Evolutionary conservation across 768 basidiomycete genomes (phyloP).

Genomic region (Lentinula boryana): DNA sequence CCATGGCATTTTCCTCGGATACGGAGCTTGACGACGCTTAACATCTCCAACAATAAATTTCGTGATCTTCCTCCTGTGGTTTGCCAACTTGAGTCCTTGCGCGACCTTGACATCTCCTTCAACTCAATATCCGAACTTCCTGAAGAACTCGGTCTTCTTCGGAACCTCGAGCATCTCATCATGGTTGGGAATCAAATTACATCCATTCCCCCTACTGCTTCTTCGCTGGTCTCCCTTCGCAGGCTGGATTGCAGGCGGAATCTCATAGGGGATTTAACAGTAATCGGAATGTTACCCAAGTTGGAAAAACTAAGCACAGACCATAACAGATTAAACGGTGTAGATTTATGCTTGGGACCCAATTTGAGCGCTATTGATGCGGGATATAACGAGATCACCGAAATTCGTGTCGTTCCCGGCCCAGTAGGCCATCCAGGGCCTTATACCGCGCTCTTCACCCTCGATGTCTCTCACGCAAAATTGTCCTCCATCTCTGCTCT

Average conservation of each 20-base stretch:
- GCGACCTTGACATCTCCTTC: conserved; percentile 91
- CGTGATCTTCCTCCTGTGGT: conserved; percentile 68
- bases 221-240: conserved; percentile 50
- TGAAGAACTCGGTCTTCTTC: conserved; percentile 67
- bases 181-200: conserved; percentile 84
- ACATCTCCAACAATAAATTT: conserved; percentile 97
- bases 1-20: conserved; percentile 83
- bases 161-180: conserved; percentile 61
- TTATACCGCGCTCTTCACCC: conserved; percentile 53
- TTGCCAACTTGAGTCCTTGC: conserved; percentile 62
- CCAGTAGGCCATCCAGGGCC: conserved; percentile 32
- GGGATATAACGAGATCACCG: conserved; percentile 86
- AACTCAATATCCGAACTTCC: conserved; percentile 84
- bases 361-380: conserved; percentile 62
- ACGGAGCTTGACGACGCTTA: conserved; percentile 65
- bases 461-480: conserved; percentile 87
- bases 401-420: conserved; percentile 55
- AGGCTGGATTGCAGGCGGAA: conserved; percentile 86
- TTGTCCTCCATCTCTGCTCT: conserved; percentile 77
- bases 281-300: conserved; percentile 62
- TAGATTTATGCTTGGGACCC: conserved; percentile 74
- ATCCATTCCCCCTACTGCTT: conserved; percentile 59
- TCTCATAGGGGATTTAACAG: conserved; percentile 66
- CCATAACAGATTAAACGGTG: conserved; percentile 74
- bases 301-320: conserved; percentile 70